Evolutionary conservation across 1,284 basidiomycete genomes (phyloP).

Genomic region (Fomitopsis betulina): DNA sequence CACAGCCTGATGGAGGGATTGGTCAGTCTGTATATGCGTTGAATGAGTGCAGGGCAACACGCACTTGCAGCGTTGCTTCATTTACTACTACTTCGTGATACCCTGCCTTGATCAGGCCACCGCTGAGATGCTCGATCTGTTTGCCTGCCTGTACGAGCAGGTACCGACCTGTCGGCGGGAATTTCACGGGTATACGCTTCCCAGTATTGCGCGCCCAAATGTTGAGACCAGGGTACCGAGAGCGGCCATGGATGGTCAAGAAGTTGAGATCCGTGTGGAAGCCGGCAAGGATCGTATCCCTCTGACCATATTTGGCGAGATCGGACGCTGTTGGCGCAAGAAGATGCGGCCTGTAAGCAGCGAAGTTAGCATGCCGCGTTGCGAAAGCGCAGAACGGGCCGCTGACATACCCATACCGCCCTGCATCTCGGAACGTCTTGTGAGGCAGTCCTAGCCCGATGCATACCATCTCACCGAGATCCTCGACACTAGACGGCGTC

Average conservation of each 20-base stretch:
- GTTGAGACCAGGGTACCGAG: constrained; percentile 78
- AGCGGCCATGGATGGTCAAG: constrained; percentile 87
- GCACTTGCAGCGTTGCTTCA: constrained; percentile 66
- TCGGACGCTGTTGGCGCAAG: constrained; percentile 91
- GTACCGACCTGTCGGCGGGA: constrained; percentile 68
- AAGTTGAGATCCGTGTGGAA: constrained; percentile 88
- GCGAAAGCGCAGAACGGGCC: background rate
- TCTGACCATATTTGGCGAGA: constrained; percentile 70
- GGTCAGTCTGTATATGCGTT: background rate
- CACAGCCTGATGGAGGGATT: constrained; percentile 48
- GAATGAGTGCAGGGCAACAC: constrained; percentile 8
- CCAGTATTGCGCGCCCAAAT: constrained; percentile 92
- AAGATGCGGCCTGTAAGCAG: constrained; percentile 64
- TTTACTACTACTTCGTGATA: constrained; percentile 92
- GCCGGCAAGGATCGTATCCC: constrained; percentile 82
- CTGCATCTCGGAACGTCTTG: constrained; percentile 69
- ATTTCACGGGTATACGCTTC: constrained; percentile 79
- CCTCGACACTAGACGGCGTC: constrained; percentile 55
- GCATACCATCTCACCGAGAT: constrained; percentile 79
- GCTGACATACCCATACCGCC: constrained; percentile 67
- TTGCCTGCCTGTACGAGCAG: constrained; percentile 87
- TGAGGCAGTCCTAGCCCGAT: constrained; percentile 72
- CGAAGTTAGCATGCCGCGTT: background rate
- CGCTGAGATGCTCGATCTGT: constrained; percentile 86
- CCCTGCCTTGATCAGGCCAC: constrained; percentile 86